phyloP scores from a whole-genome alignment of 2,329 filamentous ascomycete genomes.

The Dendryphion nanum region DNA sequence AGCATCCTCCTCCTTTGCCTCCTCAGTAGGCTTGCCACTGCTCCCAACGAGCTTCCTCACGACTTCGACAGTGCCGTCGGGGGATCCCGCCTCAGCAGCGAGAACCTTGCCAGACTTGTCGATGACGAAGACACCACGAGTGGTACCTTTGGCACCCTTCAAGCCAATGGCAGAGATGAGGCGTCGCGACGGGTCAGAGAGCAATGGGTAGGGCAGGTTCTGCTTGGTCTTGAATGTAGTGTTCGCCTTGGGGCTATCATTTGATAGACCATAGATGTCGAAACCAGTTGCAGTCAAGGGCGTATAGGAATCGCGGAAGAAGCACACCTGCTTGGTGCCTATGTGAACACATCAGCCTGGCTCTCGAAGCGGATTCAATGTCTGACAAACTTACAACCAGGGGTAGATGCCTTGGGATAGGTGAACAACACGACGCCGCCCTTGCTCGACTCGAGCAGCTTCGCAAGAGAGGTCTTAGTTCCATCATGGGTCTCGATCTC shows the following conservation, averaged over 20 bases:
- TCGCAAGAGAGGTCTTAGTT: constrained; percentile 72
- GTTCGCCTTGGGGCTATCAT: constrained; percentile 87
- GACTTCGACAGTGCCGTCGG: constrained; percentile 72
- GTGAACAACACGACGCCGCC: constrained; percentile 89
- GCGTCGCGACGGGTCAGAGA: constrained; percentile 74
- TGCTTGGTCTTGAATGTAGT: constrained; percentile 91
- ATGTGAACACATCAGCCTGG: constrained; percentile 10
- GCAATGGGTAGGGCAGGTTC: constrained; percentile 79
- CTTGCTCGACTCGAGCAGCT: constrained; percentile 79
- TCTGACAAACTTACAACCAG: constrained; percentile 92
- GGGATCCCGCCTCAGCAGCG: constrained; percentile 70
- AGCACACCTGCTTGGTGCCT: constrained; percentile 92
- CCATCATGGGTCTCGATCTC: constrained; percentile 86
- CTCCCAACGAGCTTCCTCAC: constrained; percentile 65
- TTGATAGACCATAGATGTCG: constrained; percentile 84
- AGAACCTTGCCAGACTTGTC: constrained; percentile 80
- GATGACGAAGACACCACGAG: constrained; percentile 83
- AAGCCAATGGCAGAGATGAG: constrained; percentile 87
- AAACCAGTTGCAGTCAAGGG: constrained; percentile 76
- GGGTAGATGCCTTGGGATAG: constrained; percentile 91
- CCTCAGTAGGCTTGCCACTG: constrained; percentile 17
- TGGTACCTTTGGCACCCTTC: constrained; percentile 76
- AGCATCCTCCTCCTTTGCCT: constrained; percentile 36
- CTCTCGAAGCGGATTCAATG: not conserved
- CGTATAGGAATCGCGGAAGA: constrained; percentile 84